These are phyloP conservation scores for Alternaria gaisen DNA, from an alignment of 2,329 filamentous ascomycete species.

Conservation along the genomic window DNA sequence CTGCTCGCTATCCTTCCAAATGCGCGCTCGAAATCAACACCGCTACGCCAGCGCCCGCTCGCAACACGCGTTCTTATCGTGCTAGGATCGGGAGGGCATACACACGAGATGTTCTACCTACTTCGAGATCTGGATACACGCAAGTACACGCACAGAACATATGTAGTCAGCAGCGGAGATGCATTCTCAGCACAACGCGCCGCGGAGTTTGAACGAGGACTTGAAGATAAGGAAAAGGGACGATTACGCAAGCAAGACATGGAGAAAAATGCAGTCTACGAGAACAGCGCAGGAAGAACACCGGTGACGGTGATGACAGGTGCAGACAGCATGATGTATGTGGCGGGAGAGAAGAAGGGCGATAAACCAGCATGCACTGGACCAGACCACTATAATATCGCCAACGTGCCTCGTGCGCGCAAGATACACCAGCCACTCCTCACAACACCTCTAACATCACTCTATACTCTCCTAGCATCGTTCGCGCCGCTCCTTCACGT, in stretches of 20 bases:
- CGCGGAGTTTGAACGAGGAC: constrained; percentile 67
- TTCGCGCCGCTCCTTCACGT: constrained; percentile 62
- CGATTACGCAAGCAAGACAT: constrained; percentile 2
- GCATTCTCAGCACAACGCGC: constrained; percentile 72
- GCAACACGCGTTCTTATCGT: constrained; percentile 76
- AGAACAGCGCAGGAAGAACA: not conserved
- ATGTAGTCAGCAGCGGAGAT: constrained; percentile 82
- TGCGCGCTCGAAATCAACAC: constrained; percentile 31
- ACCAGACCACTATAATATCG: constrained; percentile 66
- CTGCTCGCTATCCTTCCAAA: constrained; percentile 52
- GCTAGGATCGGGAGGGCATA: constrained; percentile 93
- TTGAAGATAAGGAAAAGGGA: constrained; percentile 31
- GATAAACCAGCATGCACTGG: constrained; percentile 23
- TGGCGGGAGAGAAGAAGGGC: not conserved
- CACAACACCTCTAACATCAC: constrained; percentile 74
- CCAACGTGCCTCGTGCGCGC: constrained; percentile 77
- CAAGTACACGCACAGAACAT: constrained; percentile 73
- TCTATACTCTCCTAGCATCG: constrained; percentile 71
- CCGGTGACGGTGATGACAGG: constrained; percentile 11
- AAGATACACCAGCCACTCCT: constrained; percentile 81
- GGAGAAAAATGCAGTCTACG: not conserved
- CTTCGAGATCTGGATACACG: constrained; percentile 65
- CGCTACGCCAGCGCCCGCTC: constrained; percentile 35
- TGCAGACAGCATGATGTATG: constrained; percentile 6
- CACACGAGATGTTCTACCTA: constrained; percentile 91